phyloP scores from a whole-genome alignment of 2,329 filamentous ascomycete species.

The Esteya vermicola region DNA sequence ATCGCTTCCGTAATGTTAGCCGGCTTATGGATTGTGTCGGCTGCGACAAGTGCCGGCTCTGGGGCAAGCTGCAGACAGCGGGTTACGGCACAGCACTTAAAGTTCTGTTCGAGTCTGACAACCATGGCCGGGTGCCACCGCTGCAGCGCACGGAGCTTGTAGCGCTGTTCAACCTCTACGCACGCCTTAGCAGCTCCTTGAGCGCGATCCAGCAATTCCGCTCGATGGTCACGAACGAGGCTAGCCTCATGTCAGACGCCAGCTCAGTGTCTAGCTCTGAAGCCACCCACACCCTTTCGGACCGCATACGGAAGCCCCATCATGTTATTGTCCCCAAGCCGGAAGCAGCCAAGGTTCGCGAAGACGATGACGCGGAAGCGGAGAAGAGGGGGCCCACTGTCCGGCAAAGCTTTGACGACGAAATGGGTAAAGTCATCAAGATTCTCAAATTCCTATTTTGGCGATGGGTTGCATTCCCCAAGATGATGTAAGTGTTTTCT shows the following conservation, averaged over 20 bases:
- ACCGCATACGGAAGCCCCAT: conserved; percentile 29
- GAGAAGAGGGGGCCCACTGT: conserved; percentile 19
- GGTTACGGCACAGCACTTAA: conserved; percentile 93
- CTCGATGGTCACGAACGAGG: conserved; percentile 30
- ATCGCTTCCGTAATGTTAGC: conserved; percentile 92
- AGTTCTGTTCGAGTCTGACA: conserved; percentile 87
- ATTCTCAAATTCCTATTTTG: conserved; percentile 52
- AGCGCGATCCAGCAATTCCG: conserved; percentile 61
- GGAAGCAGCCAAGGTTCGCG: background rate
- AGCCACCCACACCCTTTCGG: no score
- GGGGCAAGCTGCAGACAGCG: conserved; percentile 92
- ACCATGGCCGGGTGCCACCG: conserved; percentile 43
- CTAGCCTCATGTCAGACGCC: conserved; percentile 13
- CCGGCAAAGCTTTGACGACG: conserved; percentile 45
- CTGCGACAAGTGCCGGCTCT: conserved; percentile 95
- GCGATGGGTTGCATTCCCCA: conserved; percentile 58
- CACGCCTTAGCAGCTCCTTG: conserved; percentile 70
- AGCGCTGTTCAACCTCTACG: conserved; percentile 86
- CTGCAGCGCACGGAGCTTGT: conserved; percentile 86
- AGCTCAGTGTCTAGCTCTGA: no score
- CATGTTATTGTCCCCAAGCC: conserved; percentile 17
- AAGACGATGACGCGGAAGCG: conserved; percentile 20
- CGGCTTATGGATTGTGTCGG: conserved; percentile 97
- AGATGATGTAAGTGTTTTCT: conserved; percentile 56
- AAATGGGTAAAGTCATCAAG: conserved; percentile 47